A percentile compares a stretch with the other conserved stretches of the same genome.
Evolutionary conservation across 148 eudicot species (phyloP).

Genomic region (Camellia japonica): DNA sequence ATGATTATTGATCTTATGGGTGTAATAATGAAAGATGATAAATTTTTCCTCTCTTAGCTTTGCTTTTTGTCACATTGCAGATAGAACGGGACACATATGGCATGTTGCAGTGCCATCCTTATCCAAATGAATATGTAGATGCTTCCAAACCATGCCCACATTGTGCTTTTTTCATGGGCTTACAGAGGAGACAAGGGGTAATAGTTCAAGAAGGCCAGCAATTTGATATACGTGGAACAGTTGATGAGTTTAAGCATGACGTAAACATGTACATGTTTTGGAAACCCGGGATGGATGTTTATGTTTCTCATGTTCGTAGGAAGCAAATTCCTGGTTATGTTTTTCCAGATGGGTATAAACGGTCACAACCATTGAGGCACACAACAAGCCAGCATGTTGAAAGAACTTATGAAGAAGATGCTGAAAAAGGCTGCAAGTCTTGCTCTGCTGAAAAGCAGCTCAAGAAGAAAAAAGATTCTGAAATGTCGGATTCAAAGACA

Average conservation of each 20-base stretch:
- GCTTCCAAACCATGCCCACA: constrained; percentile 34
- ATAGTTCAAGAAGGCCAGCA: constrained; percentile 48
- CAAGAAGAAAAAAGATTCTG: constrained; percentile 50
- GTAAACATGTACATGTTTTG: constrained; percentile 38
- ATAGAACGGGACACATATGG: constrained; percentile 56
- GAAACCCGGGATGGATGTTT: constrained; percentile 53
- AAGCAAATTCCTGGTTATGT: constrained; percentile 48
- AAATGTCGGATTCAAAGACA: constrained; percentile 26
- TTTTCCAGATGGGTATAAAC: constrained; percentile 39
- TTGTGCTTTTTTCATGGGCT: constrained; percentile 53
- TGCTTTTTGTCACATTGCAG: constrained; percentile 24
- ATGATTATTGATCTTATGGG: not conserved
- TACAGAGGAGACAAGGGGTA: constrained; percentile 44
- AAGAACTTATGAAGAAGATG: constrained; percentile 29
- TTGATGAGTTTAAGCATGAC: constrained; percentile 47
- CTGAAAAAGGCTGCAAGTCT: constrained; percentile 32
- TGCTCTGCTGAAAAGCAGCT: constrained; percentile 36
- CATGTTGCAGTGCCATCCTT: constrained; percentile 47
- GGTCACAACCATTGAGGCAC: constrained; percentile 38
- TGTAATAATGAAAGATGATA: not conserved
- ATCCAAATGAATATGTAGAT: constrained; percentile 39
- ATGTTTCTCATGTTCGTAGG: constrained; percentile 43
- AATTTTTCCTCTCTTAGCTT: not conserved
- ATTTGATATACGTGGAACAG: constrained; percentile 49
- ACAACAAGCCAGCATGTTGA: constrained; percentile 33